Base-by-base conservation (phyloP, 2,329 filamentous ascomycete species). In the Venturia aucupariae region DNA sequence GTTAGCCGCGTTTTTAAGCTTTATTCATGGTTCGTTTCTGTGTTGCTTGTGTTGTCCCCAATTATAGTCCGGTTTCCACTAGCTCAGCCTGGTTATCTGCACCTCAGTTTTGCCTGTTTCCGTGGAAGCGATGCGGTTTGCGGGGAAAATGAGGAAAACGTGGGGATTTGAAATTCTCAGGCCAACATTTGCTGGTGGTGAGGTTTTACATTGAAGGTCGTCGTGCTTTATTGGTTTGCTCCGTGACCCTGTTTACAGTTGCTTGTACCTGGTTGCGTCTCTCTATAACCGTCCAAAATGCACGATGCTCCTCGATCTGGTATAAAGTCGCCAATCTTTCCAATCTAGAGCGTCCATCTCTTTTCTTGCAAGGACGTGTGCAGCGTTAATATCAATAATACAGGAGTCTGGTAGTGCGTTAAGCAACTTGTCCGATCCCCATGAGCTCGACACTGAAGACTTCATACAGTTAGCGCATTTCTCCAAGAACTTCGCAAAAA, bases 371-470 rank as follows among this genome's bases (percentile, higher is more conserved):
- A 3, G 19, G 11, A 57, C 51, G 8, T 35, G 19, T 6, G 51
- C 30, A 27, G 24, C 15, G 4, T 35, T 11, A 13, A 57, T n/a
- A 15, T 22, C 46, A 57, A 5, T 35, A 57, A 5, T 35, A 2
- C 15, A 1, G 15, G 30, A 35, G 19, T 22, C 19, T n/a, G 4
- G 51, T 19, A 27, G 2, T 1, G 19, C n/a, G n/a, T n/a, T 27
- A n/a, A 13, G 71, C 67, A 22, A 92, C 88, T 38, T 90, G 92
- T 19, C 86, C 81, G 72, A 97, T 97, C 64, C 84, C 87, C 71
- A 97, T 81, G 69, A 97, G 80, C 78, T 96, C 91, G 57, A 92
- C 96, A 80, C 96, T 90, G 73, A 97, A 97, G 63, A 97, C 59
- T 60, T 32, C 2, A 15, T 38, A 6, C 2, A n/a, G 24, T 57